phyloP scores from a whole-genome alignment of 176 grass and related monocot genomes.

The Zea luxurians region DNA sequence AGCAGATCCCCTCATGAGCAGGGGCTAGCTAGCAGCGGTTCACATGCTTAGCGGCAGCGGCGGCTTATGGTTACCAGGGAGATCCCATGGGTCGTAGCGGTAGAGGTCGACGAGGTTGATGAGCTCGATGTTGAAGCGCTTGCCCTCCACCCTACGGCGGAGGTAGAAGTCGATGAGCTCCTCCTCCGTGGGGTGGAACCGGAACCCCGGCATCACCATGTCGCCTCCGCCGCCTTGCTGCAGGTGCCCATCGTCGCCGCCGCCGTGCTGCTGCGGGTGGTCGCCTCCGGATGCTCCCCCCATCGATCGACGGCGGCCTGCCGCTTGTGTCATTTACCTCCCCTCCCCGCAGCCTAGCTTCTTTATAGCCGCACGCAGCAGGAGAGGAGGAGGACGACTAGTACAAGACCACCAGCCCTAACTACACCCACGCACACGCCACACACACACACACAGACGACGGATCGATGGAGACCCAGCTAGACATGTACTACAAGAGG shows the following conservation, averaged over 20 bases:
- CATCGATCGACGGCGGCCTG: constrained; percentile 38
- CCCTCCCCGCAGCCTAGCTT: constrained; percentile 2
- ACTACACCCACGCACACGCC: constrained; percentile 41
- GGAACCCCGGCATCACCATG: constrained; percentile 96
- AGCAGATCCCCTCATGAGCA: background rate
- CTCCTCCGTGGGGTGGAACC: constrained; percentile 99
- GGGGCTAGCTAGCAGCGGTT: background rate
- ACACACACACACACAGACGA: constrained; percentile 22
- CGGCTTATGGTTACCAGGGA: constrained; percentile 53
- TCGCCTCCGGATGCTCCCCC: constrained; percentile 12
- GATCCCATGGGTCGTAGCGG: constrained; percentile 94
- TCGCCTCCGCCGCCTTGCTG: constrained; percentile 45
- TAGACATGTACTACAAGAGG: background rate
- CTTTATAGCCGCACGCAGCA: constrained; percentile 38
- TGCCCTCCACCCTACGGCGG: constrained; percentile 89
- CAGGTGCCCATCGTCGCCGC: constrained; percentile 40
- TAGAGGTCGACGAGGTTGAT: constrained; percentile 85
- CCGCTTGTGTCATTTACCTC: constrained; percentile 38
- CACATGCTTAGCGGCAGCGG: background rate
- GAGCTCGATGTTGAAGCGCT: constrained; percentile 89
- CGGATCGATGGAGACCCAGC: constrained; percentile 30
- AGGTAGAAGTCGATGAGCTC: constrained; percentile 99
- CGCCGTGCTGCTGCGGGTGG: constrained; percentile 20
- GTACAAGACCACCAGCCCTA: constrained; percentile 43
- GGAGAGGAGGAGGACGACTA: constrained; percentile 14